A percentile compares a stretch with the other conserved stretches of the same genome.
Conservation (phyloP, 805 yeast species). For the Barnettozyma botsteinii region DNA sequence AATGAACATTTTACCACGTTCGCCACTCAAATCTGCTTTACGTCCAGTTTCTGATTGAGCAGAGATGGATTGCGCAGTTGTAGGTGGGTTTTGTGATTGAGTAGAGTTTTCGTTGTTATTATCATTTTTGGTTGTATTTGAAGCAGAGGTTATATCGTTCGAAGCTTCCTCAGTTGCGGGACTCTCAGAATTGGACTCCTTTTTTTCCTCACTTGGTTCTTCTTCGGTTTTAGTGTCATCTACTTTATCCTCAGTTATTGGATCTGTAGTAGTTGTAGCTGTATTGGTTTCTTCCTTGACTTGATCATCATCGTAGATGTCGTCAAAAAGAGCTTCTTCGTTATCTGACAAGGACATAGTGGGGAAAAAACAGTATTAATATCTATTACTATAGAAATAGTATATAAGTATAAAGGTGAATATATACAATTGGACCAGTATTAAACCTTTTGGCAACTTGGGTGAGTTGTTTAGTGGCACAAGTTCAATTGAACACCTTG, state of each 20-base stretch:
- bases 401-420: background rate
- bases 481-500: too few species aligned
- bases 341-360: conserved; percentile 70
- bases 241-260: too few species aligned
- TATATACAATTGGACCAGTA: background rate
- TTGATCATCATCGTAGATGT: conserved; percentile 53
- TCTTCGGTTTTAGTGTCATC: too few species aligned
- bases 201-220: too few species aligned
- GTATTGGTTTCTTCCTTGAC: conserved; percentile 18
- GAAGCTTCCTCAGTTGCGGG: background rate
- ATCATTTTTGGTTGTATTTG: background rate
- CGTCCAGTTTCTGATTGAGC: conserved; percentile 10
- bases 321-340: conserved; percentile 92
- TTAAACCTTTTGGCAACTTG: background rate
- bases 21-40: conserved; percentile 54
- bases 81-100: too few species aligned
- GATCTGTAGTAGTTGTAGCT: conserved; percentile 5
- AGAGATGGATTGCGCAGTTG: too few species aligned
- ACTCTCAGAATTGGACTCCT: too few species aligned
- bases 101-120: background rate
- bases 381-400: conserved; percentile 7
- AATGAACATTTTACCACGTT: conserved; percentile 86
- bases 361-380: background rate
- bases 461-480: too few species aligned
- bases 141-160: conserved; percentile 4